Evolutionary conservation across 768 basidiomycete genomes (phyloP), one percentile per base, ranked within the genome.

Genomic region (Auricularia cornea): DNA sequence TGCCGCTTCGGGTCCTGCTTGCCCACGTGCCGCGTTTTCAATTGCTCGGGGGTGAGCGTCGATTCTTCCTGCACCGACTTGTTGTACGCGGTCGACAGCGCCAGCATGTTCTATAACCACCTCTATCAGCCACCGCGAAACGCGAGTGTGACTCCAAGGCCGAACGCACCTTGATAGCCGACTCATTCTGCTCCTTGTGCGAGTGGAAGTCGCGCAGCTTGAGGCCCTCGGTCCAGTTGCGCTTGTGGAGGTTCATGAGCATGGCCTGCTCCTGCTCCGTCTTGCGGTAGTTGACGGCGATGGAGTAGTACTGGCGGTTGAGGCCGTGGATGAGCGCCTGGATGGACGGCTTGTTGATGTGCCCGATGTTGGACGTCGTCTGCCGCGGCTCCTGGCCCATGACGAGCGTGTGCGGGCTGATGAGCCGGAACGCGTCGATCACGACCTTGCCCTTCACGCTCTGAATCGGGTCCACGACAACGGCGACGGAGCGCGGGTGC

Each of bases 391-490:
- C 97, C 62, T 92, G 88, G 60, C 97, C 97, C 63, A 89, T 81
- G 66, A 97, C 87, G 65, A 98, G 88, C 54, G 87, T 82, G 69
- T 92, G 87, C 23, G 95, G 94, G 72, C 90, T 91, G 77, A 99
- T 98, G 54, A 57, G 88, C 64, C 97, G 83, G 83, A 99, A 99
- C 3, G 97, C 97, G 62, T 97, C 96, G 68, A 99, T 98, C 74
- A 98, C 97, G 59, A 99, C 97, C 76, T 94, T 95, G 30, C 97
- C 97, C 0, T 95, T 96, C 71, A 99, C 97, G 41, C 94, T 98
- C 75, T 99, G 97, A 70, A 98, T 98, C 40, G 97, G 97, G 75
- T 99, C 97, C 66, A 98, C 85, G 67, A 98, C 97, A 60, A 98
- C 97, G 1, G 54, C 54, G 26, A 57, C 23, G 29, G 95, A 94